Evolutionary conservation across 1,284 basidiomycete species (phyloP).

Genomic region (Fomitopsis schrenkii): DNA sequence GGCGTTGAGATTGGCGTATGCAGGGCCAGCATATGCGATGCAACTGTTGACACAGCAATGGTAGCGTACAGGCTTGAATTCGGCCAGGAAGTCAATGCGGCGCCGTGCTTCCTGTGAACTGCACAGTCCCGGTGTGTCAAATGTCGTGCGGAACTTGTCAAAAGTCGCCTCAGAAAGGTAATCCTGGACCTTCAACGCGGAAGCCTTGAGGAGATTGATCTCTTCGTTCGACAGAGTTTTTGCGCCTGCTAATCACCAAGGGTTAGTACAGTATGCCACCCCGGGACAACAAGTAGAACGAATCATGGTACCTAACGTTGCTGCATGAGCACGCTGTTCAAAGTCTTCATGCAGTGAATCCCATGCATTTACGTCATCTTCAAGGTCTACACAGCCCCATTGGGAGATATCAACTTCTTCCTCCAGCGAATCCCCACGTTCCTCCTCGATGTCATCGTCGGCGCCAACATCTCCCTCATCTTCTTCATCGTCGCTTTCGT

Average conservation of each 20-base stretch:
- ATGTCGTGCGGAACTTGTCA: constrained; percentile 8
- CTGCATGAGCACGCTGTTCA: neutral
- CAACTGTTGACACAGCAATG: constrained; percentile 29
- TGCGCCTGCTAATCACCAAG: neutral
- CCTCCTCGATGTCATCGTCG: neutral
- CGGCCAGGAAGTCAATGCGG: constrained; percentile 24
- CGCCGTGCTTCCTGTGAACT: constrained; percentile 9
- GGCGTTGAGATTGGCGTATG: constrained; percentile 5
- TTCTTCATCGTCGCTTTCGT: too few species aligned
- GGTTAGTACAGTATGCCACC: neutral
- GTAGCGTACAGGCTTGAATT: constrained; percentile 25
- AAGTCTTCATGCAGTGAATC: neutral
- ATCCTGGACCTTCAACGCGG: constrained; percentile 9
- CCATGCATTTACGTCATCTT: neutral
- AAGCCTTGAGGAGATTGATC: constrained; percentile 5
- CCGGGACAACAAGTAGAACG: neutral
- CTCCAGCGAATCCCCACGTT: neutral
- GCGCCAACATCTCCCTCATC: too few species aligned
- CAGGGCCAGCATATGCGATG: neutral
- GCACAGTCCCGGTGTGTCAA: constrained; percentile 12
- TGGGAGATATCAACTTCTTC: neutral
- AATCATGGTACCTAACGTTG: neutral
- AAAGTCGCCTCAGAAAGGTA: constrained; percentile 7
- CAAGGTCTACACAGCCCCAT: neutral
- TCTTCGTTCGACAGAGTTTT: constrained; percentile 6